Conservation (phyloP, 1,284 basidiomycete genomes). For the Phellopilus nigrolimitatus region DNA sequence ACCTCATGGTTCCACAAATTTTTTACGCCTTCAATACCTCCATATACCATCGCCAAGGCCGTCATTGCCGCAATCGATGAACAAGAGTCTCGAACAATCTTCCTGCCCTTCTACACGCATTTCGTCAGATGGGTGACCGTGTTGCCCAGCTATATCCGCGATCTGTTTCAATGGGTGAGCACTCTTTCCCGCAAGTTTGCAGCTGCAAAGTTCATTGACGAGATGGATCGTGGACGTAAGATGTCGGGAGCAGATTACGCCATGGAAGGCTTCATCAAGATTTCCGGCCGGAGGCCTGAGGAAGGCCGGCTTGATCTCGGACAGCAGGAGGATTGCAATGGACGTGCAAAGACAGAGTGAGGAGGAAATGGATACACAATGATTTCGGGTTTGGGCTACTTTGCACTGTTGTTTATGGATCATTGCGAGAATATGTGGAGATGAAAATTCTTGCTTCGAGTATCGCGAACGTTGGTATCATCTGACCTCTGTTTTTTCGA, state of each 20-base stretch:
- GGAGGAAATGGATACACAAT: neutral
- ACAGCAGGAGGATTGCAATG: neutral
- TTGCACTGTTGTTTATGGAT: too few species aligned
- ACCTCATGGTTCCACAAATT: slow-evolving; percentile 55
- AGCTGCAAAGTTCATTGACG: slow-evolving; percentile 16
- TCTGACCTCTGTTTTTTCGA: too few species aligned
- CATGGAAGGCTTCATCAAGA: slow-evolving; percentile 44
- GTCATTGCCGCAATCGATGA: slow-evolving; percentile 77
- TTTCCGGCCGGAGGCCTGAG: slow-evolving; percentile 41
- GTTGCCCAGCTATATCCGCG: slow-evolving; percentile 67
- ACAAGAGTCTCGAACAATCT: slow-evolving; percentile 65
- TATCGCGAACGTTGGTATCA: too few species aligned
- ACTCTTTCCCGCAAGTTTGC: slow-evolving; percentile 9
- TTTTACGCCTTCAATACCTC: slow-evolving; percentile 68
- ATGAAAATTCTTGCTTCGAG: too few species aligned
- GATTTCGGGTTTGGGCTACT: neutral
- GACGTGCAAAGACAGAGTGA: slow-evolving; percentile 2
- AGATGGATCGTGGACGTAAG: slow-evolving; percentile 34
- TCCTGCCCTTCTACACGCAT: slow-evolving; percentile 70
- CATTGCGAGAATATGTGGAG: too few species aligned
- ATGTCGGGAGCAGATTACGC: slow-evolving; percentile 44
- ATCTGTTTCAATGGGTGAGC: slow-evolving; percentile 68
- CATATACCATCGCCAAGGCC: slow-evolving; percentile 72
- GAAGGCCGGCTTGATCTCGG: slow-evolving; percentile 28
- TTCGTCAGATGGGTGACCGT: slow-evolving; percentile 50